phyloP scores from a whole-genome alignment of 495 filamentous ascomycete species.

The Apiosordaria backusii region DNA sequence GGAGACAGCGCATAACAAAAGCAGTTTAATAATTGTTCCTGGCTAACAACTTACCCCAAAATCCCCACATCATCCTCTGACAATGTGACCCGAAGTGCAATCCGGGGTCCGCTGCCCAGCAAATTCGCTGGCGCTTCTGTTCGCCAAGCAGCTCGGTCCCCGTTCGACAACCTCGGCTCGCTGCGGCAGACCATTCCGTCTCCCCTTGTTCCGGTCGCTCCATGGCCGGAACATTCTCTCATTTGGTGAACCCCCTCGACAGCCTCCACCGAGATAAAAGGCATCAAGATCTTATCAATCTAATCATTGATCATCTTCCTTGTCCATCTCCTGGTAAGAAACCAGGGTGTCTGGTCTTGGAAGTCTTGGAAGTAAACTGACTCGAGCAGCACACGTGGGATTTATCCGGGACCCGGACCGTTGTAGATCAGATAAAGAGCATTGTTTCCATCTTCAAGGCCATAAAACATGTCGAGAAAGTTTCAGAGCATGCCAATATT shows the following conservation, averaged over 20 bases:
- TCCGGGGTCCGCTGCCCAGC: neutral
- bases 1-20: neutral
- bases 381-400: neutral
- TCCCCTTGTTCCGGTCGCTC: neutral
- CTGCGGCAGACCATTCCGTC: neutral
- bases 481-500: neutral
- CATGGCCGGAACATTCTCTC: neutral
- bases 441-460: neutral
- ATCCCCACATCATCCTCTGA: neutral
- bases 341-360: neutral
- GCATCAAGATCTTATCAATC: conserved; percentile 6
- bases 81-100: neutral
- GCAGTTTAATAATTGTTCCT: neutral
- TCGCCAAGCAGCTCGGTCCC: neutral
- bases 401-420: neutral
- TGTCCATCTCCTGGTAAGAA: neutral
- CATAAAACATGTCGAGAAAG: neutral
- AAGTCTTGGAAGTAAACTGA: neutral
- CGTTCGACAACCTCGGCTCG: neutral
- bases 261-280: neutral
- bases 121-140: no score
- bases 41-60: neutral
- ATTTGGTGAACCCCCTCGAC: neutral
- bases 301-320: conserved; percentile 2
- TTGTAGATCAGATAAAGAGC: neutral